Evolutionary conservation across 2,329 filamentous ascomycete species (phyloP).

Genomic region (Curvularia lunata): DNA sequence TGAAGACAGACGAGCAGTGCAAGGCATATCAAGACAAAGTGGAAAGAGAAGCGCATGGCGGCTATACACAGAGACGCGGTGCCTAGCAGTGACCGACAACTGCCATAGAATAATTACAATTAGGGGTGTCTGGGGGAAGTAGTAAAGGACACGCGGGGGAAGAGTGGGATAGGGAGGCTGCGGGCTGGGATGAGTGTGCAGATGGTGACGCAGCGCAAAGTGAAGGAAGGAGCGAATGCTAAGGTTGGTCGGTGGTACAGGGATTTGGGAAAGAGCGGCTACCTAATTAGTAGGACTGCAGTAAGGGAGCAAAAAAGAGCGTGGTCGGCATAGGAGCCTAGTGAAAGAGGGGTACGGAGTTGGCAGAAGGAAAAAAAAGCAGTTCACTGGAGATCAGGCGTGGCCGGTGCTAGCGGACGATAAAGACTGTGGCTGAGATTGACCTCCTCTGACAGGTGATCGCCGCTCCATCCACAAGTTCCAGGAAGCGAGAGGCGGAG

Average conservation of each 20-base stretch:
- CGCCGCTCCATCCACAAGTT: constrained; percentile 31
- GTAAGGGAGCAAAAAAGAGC: constrained; percentile 33
- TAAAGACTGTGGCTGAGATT: constrained; percentile 18
- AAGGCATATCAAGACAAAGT: constrained; percentile 34
- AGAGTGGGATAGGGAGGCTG: constrained; percentile 10
- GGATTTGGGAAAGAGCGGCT: constrained; percentile 18
- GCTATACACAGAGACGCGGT: constrained; percentile 11
- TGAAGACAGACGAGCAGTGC: constrained; percentile 38
- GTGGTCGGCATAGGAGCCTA: constrained; percentile 22
- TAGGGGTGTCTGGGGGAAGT: constrained; percentile 1
- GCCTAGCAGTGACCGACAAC: constrained; percentile 22
- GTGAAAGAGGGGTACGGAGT: constrained; percentile 18
- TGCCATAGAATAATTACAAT: constrained; percentile 38
- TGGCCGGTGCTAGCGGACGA: constrained; percentile 25
- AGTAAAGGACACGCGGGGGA: constrained; percentile 6
- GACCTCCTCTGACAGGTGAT: constrained; percentile 28
- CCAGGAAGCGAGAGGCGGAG: constrained; percentile 32
- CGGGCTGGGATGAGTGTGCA: constrained; percentile 5
- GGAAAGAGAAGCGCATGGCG: constrained; percentile 39
- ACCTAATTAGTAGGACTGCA: constrained; percentile 20
- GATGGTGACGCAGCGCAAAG: constrained; percentile 21
- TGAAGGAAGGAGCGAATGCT: constrained; percentile 22
- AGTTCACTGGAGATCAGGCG: constrained; percentile 16
- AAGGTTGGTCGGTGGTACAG: constrained; percentile 19
- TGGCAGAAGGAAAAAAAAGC: constrained; percentile 34